Percentiles rank a stretch among this genome's conserved stretches.
These are phyloP conservation scores for Geotrichum citri-aurantii DNA, from an alignment of 1,139 yeast genomes.

Conservation along the genomic window DNA sequence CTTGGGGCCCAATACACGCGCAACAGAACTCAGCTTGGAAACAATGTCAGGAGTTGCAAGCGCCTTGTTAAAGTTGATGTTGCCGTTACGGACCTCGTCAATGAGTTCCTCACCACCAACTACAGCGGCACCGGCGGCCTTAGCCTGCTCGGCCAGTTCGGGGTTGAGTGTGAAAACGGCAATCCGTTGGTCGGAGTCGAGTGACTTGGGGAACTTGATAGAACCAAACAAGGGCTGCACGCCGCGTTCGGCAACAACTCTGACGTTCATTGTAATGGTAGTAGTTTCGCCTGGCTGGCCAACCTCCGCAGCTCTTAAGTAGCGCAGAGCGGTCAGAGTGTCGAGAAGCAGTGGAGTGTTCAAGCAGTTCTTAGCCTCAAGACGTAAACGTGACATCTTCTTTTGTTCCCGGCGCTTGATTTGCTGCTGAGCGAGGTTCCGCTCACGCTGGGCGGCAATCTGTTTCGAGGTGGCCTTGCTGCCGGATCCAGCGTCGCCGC, in stretches of 20 bases:
- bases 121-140: constrained; percentile 49
- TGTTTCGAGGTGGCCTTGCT: constrained; percentile 33
- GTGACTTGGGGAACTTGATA: constrained; percentile 70
- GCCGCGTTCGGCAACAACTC: constrained; percentile 74
- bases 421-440: constrained; percentile 21
- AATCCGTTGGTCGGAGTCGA: constrained; percentile 54
- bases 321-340: constrained; percentile 66
- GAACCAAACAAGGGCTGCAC: constrained; percentile 69
- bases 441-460: constrained; percentile 33
- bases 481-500: constrained; percentile 22
- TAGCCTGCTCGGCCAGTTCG: constrained; percentile 49
- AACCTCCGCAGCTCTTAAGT: constrained; percentile 81
- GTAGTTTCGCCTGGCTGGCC: constrained; percentile 70
- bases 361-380: constrained; percentile 24
- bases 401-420: constrained; percentile 26
- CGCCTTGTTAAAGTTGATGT: constrained; percentile 64
- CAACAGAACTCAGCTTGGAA: constrained; percentile 52
- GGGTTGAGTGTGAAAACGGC: constrained; percentile 63
- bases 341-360: constrained; percentile 59
- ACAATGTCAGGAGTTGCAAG: constrained; percentile 82
- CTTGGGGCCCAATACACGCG: constrained; percentile 77
- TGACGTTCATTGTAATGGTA: constrained; percentile 59
- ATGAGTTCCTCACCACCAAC: constrained; percentile 74
- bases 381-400: constrained; percentile 23
- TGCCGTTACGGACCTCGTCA: constrained; percentile 54